These are phyloP conservation scores for Trichosporon ovoides DNA, from an alignment of 1,284 basidiomycete species.

Conservation along the genomic window DNA sequence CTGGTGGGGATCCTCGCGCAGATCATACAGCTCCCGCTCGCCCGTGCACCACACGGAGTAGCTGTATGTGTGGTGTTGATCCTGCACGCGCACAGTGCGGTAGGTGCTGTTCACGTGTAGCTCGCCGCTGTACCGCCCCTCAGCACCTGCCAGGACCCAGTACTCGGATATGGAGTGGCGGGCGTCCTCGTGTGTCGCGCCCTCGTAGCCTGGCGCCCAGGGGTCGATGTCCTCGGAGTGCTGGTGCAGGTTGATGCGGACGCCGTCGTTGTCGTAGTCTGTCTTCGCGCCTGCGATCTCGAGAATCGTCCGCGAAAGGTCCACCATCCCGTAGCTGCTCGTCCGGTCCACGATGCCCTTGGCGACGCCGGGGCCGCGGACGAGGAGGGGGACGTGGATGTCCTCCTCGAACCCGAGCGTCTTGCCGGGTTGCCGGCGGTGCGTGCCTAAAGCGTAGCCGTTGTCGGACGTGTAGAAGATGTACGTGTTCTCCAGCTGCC, in stretches of 20 bases:
- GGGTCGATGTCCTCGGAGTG: not conserved
- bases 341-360: constrained; percentile 22
- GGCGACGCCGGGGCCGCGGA: constrained; percentile 31
- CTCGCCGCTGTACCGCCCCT: constrained; percentile 29
- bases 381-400: constrained; percentile 32
- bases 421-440: constrained; percentile 41
- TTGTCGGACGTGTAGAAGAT: constrained; percentile 42
- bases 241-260: constrained; percentile 27
- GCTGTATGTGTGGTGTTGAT: constrained; percentile 22
- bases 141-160: constrained; percentile 34
- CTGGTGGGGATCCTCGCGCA: constrained; percentile 33
- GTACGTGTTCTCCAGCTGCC: constrained; percentile 38
- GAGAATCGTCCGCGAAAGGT: constrained; percentile 37
- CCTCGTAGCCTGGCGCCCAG: not conserved
- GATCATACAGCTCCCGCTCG: constrained; percentile 42
- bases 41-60: constrained; percentile 45
- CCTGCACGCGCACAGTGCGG: constrained; percentile 33
- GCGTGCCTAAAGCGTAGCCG: constrained; percentile 36
- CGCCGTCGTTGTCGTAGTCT: constrained; percentile 35
- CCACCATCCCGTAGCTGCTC: constrained; percentile 33
- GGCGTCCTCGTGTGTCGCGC: constrained; percentile 12
- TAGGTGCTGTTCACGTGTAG: constrained; percentile 30
- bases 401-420: constrained; percentile 42
- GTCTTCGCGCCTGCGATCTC: constrained; percentile 36
- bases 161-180: constrained; percentile 34